phyloP scores from a whole-genome alignment of 768 basidiomycete species.

The button mushroom (Agaricus bisporus) region DNA sequence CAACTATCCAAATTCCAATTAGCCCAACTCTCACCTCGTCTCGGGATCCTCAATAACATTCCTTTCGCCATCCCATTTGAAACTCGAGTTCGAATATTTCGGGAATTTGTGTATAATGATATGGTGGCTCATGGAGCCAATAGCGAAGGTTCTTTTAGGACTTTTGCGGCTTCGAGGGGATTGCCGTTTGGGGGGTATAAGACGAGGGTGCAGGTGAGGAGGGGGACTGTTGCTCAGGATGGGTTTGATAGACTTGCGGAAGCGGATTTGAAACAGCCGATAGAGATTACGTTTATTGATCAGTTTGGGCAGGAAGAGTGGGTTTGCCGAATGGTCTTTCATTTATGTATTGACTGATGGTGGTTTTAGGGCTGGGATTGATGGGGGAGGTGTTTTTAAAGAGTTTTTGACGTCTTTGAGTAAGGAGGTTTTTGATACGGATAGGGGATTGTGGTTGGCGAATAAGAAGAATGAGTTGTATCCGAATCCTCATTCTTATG shows the following conservation, averaged over 20 bases:
- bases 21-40: constrained; percentile 72
- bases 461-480: constrained; percentile 92
- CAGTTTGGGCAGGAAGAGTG: constrained; percentile 83
- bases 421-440: constrained; percentile 92
- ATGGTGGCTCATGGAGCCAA: constrained; percentile 12
- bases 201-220: constrained; percentile 51
- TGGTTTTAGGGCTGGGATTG: constrained; percentile 76
- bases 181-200: constrained; percentile 18
- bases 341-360: background rate
- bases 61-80: constrained; percentile 95
- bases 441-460: constrained; percentile 90
- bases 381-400: constrained; percentile 97
- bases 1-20: constrained; percentile 61
- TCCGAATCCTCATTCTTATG: constrained; percentile 89
- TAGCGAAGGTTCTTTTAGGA: background rate
- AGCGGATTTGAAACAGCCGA: constrained; percentile 70
- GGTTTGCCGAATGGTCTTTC: constrained; percentile 23
- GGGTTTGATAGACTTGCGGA: constrained; percentile 83
- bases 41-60: constrained; percentile 91
- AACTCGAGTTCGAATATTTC: constrained; percentile 84
- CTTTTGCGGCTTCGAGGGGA: constrained; percentile 12
- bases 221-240: constrained; percentile 80
- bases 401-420: constrained; percentile 92
- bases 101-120: constrained; percentile 58
- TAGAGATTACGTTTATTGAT: constrained; percentile 91